A percentile compares a stretch with the other conserved stretches of the same genome.
Evolutionary conservation across 2,329 filamentous ascomycete species (phyloP).

Genomic region (Camillea tinctor): DNA sequence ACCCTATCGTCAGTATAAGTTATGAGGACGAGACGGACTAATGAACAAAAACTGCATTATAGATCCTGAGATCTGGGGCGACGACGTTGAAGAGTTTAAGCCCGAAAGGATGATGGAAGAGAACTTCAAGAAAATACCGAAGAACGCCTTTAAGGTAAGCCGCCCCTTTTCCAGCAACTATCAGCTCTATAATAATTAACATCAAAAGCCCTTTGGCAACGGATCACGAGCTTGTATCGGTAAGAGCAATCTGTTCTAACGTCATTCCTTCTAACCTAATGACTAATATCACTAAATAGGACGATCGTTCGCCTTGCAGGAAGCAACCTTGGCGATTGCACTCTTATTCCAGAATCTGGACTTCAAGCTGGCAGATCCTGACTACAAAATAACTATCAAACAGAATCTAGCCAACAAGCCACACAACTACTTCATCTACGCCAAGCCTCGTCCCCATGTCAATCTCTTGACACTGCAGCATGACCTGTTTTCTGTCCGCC

Average conservation of each 20-base stretch:
- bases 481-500: constrained; percentile 1
- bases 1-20: not conserved
- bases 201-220: constrained; percentile 11
- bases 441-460: constrained; percentile 4
- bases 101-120: constrained; percentile 48
- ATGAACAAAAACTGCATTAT: not conserved
- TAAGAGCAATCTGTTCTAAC: too few relatives aligned
- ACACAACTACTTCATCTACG: constrained; percentile 8
- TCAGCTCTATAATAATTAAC: not conserved
- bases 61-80: constrained; percentile 41
- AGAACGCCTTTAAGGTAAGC: constrained; percentile 8
- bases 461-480: constrained; percentile 8
- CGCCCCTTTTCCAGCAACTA: not conserved
- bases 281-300: not conserved
- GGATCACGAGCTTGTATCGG: constrained; percentile 9
- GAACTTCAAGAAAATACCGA: constrained; percentile 35
- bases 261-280: too few relatives aligned
- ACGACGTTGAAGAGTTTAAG: constrained; percentile 42
- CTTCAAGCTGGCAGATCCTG: constrained; percentile 11
- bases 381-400: constrained; percentile 9
- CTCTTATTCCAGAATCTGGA: constrained; percentile 17
- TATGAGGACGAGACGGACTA: too few relatives aligned
- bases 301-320: constrained; percentile 11
- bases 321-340: constrained; percentile 9
- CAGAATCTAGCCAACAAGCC: constrained; percentile 8